Percentiles rank a stretch among this genome's conserved stretches.
Evolutionary conservation across 2,329 filamentous ascomycete species (phyloP).

Genomic region (Aspergillus fructus): DNA sequence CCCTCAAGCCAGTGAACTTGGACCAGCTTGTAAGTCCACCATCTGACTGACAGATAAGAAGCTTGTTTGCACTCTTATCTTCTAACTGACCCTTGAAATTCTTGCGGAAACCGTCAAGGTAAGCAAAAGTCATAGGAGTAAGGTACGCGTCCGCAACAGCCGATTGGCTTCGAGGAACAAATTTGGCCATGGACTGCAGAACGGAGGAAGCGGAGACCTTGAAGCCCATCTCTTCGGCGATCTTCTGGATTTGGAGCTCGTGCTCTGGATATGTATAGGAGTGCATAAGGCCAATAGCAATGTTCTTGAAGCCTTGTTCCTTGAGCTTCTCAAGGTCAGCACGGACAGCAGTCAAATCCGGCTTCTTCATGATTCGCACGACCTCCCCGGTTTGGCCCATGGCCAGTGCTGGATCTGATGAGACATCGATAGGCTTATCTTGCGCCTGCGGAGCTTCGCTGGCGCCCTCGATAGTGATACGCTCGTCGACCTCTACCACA

Average conservation of each 20-base stretch:
- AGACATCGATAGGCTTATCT: slow-evolving; percentile 15
- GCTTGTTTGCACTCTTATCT: slow-evolving; percentile 16
- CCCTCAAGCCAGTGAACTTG: slow-evolving; percentile 8
- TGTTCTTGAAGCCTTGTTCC: slow-evolving; percentile 67
- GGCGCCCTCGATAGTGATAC: slow-evolving; percentile 47
- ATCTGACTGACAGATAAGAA: slow-evolving; percentile 54
- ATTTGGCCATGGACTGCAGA: slow-evolving; percentile 80
- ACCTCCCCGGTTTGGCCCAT: slow-evolving; percentile 62
- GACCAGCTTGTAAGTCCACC: slow-evolving; percentile 13
- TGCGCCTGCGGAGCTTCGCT: slow-evolving; percentile 25
- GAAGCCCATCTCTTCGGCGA: slow-evolving; percentile 77
- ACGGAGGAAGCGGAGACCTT: slow-evolving; percentile 71
- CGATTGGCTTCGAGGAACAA: slow-evolving; percentile 69
- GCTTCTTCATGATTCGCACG: slow-evolving; percentile 64
- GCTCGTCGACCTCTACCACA: slow-evolving; percentile 25
- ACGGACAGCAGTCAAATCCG: slow-evolving; percentile 52
- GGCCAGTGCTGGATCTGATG: slow-evolving; percentile 57
- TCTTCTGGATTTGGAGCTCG: slow-evolving; percentile 68
- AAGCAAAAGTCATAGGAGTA: slow-evolving; percentile 71
- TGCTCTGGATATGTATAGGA: slow-evolving; percentile 84
- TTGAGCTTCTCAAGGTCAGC: slow-evolving; percentile 63
- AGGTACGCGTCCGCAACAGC: slow-evolving; percentile 76
- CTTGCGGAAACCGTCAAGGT: slow-evolving; percentile 51
- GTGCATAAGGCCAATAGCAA: slow-evolving; percentile 84
- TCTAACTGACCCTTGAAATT: slow-evolving; percentile 74